Evolutionary conservation across 257 asterid genomes (phyloP).

Genomic region (Solanum clarkiae): DNA sequence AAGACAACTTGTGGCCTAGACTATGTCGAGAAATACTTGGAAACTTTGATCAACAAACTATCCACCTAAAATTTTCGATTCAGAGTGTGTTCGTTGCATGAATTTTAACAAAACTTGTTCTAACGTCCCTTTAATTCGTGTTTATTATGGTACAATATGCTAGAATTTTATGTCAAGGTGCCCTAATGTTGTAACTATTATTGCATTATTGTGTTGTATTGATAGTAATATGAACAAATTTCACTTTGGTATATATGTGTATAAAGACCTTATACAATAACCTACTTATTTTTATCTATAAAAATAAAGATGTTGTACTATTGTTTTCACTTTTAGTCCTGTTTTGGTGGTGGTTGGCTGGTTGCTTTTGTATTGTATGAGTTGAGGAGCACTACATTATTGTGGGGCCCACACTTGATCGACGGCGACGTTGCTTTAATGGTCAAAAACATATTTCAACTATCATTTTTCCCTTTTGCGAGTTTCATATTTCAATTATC

Average conservation of each 20-base stretch:
- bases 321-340: background rate
- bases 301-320: no score
- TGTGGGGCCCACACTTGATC: no score
- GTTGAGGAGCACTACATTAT: no score
- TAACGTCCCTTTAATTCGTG: background rate
- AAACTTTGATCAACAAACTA: conserved; percentile 1
- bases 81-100: background rate
- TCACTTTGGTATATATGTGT: background rate
- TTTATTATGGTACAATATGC: background rate
- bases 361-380: background rate
- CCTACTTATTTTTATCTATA: no score
- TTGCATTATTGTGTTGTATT: background rate
- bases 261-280: no score
- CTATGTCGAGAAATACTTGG: conserved; percentile 6
- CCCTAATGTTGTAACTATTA: background rate
- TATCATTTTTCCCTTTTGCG: no score
- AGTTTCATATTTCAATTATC: no score
- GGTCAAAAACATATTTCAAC: no score
- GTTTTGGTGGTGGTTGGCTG: background rate
- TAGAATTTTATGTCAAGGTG: no score
- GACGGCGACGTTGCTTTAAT: no score
- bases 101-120: background rate
- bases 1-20: conserved; percentile 7
- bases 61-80: background rate
- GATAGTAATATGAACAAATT: background rate